A percentile compares a stretch with the other conserved stretches of the same genome.
Evolutionary conservation across 352 stramenopile genomes (phyloP).

Genomic region (Phytophthora parvispora): DNA sequence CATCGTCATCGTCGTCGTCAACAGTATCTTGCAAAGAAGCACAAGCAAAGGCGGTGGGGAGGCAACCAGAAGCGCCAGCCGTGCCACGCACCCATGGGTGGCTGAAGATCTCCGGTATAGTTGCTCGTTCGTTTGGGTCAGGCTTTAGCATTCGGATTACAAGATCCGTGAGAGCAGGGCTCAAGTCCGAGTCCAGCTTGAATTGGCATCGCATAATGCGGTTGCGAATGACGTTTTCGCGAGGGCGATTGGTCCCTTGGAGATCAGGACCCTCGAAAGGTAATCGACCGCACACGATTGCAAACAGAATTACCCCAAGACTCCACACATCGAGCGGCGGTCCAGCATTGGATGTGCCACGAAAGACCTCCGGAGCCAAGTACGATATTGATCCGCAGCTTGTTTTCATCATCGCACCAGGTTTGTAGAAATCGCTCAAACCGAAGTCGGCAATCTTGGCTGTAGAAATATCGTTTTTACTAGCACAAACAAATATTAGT

Average conservation of each 20-base stretch:
- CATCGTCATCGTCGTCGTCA: conserved; percentile 53
- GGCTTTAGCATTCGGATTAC: conserved; percentile 83
- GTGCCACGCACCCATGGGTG: conserved; percentile 83
- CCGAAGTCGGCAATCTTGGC: conserved; percentile 92
- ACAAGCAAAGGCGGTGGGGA: conserved; percentile 31
- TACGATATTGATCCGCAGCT: conserved; percentile 91
- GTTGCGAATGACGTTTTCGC: conserved; percentile 88
- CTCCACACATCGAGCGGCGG: conserved; percentile 94
- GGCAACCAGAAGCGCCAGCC: conserved; percentile 36
- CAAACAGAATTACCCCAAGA: conserved; percentile 90
- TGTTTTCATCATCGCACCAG: conserved; percentile 91
- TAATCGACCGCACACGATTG: conserved; percentile 82
- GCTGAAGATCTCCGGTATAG: conserved; percentile 89
- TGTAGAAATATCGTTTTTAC: conserved; percentile 85
- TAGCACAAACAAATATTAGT: conserved; percentile 24
- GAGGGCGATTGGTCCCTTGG: conserved; percentile 74
- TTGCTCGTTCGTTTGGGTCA: conserved; percentile 82
- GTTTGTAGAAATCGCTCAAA: conserved; percentile 90
- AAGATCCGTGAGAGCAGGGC: conserved; percentile 76
- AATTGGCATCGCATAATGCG: conserved; percentile 90
- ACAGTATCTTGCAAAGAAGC: conserved; percentile 31
- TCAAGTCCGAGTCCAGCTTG: conserved; percentile 83
- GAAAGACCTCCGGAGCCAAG: conserved; percentile 89
- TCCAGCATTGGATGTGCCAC: conserved; percentile 82
- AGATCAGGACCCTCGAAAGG: conserved; percentile 89